These are phyloP conservation scores for Gymnopilus junonius DNA, from an alignment of 768 basidiomycete genomes.

Conservation along the genomic window DNA sequence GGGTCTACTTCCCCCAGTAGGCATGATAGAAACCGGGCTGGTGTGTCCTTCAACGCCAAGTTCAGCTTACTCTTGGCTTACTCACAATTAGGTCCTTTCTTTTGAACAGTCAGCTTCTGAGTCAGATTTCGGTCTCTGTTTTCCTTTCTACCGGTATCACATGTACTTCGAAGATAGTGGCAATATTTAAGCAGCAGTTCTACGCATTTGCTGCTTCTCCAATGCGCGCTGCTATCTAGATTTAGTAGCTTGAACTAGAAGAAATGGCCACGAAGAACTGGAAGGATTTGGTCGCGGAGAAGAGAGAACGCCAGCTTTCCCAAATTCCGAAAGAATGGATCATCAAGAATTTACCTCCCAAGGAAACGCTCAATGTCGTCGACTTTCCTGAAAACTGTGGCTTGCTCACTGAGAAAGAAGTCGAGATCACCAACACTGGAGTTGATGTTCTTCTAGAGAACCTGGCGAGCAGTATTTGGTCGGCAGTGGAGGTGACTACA, in stretches of 20 bases:
- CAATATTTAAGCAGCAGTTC: background rate
- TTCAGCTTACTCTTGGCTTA: background rate
- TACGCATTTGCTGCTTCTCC: background rate
- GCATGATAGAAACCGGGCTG: background rate
- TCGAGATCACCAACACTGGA: slow-evolving; percentile 49
- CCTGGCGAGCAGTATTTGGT: slow-evolving; percentile 58
- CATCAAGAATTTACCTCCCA: slow-evolving; percentile 47
- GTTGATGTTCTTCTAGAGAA: slow-evolving; percentile 53
- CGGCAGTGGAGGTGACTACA: slow-evolving; percentile 68
- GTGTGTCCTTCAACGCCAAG: background rate
- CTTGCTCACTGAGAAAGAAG: slow-evolving; percentile 55
- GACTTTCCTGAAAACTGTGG: slow-evolving; percentile 59
- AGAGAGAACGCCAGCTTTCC: slow-evolving; percentile 54
- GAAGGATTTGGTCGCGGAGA: slow-evolving; percentile 57
- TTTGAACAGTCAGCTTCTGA: background rate
- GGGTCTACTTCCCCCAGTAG: too few relatives aligned
- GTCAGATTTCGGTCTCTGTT: background rate
- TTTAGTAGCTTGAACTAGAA: background rate
- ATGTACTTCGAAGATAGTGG: background rate
- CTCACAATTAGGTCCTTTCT: background rate
- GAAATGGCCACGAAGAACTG: slow-evolving; percentile 42
- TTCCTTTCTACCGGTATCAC: background rate
- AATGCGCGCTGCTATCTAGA: background rate
- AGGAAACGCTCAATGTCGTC: slow-evolving; percentile 54
- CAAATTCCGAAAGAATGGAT: slow-evolving; percentile 72